phyloP scores from a whole-genome alignment of 352 stramenopile genomes.

The Globisporangium orthogonon region DNA sequence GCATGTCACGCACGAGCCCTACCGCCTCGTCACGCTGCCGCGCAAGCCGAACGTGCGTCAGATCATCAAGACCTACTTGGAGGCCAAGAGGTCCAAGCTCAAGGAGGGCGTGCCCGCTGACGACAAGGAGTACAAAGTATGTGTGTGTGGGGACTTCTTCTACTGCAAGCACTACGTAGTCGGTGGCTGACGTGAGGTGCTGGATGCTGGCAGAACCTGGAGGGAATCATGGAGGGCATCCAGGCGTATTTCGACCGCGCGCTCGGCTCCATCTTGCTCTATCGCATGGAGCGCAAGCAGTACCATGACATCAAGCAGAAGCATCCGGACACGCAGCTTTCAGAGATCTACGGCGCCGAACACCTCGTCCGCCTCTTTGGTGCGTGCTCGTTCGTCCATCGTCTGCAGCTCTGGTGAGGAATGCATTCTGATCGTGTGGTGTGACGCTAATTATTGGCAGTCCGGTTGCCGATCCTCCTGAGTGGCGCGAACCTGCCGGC shows the following conservation, averaged over 20 bases:
- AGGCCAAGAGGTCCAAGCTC: constrained; percentile 68
- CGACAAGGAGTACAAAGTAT: constrained; percentile 70
- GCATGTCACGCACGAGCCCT: constrained; percentile 66
- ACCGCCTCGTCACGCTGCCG: constrained; percentile 77
- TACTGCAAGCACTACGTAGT: neutral
- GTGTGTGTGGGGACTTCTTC: neutral
- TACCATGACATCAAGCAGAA: constrained; percentile 74
- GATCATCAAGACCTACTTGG: constrained; percentile 79
- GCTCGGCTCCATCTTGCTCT: constrained; percentile 88
- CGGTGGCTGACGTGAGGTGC: neutral
- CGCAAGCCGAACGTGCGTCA: constrained; percentile 68
- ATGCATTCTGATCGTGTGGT: neutral
- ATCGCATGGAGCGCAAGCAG: constrained; percentile 87
- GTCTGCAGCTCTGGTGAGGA: neutral
- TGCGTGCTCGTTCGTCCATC: constrained; percentile 16
- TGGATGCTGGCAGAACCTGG: constrained; percentile 41
- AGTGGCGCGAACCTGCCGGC: constrained; percentile 46
- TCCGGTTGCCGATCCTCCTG: constrained; percentile 77
- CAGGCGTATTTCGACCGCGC: constrained; percentile 88
- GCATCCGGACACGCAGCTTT: constrained; percentile 53
- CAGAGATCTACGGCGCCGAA: constrained; percentile 90
- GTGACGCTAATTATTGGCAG: constrained; percentile 17
- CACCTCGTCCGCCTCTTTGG: constrained; percentile 89
- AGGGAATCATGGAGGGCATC: constrained; percentile 80
- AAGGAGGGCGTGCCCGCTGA: constrained; percentile 40